Percentiles rank a stretch among this genome's conserved stretches.
Conservation (phyloP, 306 rosid species). For the Comarum palustre region DNA sequence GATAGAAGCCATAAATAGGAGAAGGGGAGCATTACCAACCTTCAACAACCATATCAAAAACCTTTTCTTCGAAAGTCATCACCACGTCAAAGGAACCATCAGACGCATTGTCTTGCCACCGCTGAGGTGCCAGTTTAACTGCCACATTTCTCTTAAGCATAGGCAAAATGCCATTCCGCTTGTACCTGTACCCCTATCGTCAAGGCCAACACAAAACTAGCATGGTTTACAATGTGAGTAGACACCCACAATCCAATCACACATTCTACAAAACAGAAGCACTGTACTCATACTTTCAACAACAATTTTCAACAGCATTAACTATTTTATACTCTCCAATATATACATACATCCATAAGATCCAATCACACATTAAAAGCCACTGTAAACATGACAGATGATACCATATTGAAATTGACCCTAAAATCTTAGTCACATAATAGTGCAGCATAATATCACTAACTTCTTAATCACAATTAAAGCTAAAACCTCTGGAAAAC, state of each 20-base stretch:
- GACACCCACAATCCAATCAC: background rate
- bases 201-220: conserved; percentile 32
- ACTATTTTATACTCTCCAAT: background rate
- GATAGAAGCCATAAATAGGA: background rate
- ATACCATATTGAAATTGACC: background rate
- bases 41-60: conserved; percentile 89
- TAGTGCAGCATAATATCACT: background rate
- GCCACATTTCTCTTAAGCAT: conserved; percentile 80
- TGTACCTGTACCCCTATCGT: conserved; percentile 50
- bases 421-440: background rate
- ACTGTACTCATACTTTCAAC: conserved; percentile 1
- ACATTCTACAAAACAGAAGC: conserved; percentile 11
- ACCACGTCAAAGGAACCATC: conserved; percentile 82
- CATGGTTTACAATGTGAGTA: conserved; percentile 14
- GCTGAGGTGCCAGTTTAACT: conserved; percentile 81
- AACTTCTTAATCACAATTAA: background rate
- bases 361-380: background rate
- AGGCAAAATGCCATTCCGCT: conserved; percentile 81
- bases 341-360: background rate
- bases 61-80: conserved; percentile 84
- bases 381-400: background rate
- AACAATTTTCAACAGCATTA: background rate
- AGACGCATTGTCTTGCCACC: conserved; percentile 94
- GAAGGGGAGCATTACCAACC: conserved; percentile 41
- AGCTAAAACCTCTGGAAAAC: background rate